Conservation (phyloP, 108 stramenopile species). For the Schizochytrium sp. region DNA sequence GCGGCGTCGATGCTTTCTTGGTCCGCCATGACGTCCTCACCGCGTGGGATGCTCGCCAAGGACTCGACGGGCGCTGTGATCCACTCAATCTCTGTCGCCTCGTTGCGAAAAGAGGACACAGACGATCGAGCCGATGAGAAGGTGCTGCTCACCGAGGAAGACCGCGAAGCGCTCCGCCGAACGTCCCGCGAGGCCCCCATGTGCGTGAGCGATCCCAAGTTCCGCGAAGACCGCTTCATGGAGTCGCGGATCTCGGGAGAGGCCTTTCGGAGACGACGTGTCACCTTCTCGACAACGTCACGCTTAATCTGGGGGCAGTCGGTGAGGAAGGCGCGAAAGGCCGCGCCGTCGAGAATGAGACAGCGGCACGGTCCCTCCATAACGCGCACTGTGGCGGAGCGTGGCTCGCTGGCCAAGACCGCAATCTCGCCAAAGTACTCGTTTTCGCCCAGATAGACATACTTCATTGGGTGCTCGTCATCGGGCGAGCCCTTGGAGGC, state of each 20-base stretch:
- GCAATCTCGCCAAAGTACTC: constrained; percentile 19
- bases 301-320: constrained; percentile 15
- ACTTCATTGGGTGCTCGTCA: not conserved
- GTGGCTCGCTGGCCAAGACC: not conserved
- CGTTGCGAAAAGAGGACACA: not conserved
- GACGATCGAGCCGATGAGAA: not conserved
- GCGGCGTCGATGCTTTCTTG: not conserved
- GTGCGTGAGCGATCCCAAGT: not conserved
- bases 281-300: not conserved
- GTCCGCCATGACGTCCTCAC: not conserved
- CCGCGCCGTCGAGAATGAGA: not conserved
- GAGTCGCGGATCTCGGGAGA: not conserved
- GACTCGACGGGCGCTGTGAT: not conserved
- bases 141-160: not conserved
- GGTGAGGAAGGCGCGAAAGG: not conserved
- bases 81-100: not conserved
- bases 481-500: not conserved
- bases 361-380: constrained; percentile 8
- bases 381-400: not conserved
- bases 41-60: not conserved
- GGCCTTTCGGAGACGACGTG: not conserved
- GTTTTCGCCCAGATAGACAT: not conserved
- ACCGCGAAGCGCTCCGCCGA: not conserved
- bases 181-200: not conserved
- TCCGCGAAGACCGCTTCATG: not conserved